phyloP scores from a whole-genome alignment of 768 basidiomycete genomes.

The Lyophyllum decastes region DNA sequence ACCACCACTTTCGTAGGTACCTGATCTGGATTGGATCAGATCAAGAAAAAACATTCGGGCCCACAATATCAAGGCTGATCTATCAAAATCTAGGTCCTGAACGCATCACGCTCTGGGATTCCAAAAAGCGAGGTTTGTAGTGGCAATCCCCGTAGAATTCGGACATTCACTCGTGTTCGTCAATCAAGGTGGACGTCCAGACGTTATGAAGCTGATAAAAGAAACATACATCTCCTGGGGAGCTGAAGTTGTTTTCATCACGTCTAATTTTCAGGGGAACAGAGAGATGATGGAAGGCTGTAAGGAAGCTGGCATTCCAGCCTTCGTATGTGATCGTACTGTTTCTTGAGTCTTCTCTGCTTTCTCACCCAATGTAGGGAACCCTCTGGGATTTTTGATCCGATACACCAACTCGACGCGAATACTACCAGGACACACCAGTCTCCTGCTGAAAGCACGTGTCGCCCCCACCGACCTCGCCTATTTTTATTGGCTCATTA shows the following conservation, averaged over 20 bases:
- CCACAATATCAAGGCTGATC: conserved; percentile 75
- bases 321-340: conserved; percentile 45
- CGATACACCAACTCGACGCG: background rate
- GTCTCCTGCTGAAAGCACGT: background rate
- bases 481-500: conserved; percentile 1
- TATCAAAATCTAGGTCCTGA: conserved; percentile 67
- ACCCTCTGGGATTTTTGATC: conserved; percentile 73
- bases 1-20: conserved; percentile 47
- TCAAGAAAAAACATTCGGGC: conserved; percentile 85
- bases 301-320: conserved; percentile 68
- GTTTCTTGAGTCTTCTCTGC: background rate
- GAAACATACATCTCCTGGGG: conserved; percentile 76
- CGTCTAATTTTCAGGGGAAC: conserved; percentile 78
- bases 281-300: conserved; percentile 83
- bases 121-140: conserved; percentile 57
- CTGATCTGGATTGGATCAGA: conserved; percentile 86
- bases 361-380: conserved; percentile 34
- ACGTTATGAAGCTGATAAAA: conserved; percentile 75
- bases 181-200: conserved; percentile 62
- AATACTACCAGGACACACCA: background rate
- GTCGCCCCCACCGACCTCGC: background rate
- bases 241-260: conserved; percentile 84
- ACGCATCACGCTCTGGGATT: conserved; percentile 78
- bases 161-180: background rate
- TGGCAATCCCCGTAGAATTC: background rate